These are phyloP conservation scores for Beauveria caledonica DNA, from an alignment of 2,329 filamentous ascomycete species.

Conservation along the genomic window DNA sequence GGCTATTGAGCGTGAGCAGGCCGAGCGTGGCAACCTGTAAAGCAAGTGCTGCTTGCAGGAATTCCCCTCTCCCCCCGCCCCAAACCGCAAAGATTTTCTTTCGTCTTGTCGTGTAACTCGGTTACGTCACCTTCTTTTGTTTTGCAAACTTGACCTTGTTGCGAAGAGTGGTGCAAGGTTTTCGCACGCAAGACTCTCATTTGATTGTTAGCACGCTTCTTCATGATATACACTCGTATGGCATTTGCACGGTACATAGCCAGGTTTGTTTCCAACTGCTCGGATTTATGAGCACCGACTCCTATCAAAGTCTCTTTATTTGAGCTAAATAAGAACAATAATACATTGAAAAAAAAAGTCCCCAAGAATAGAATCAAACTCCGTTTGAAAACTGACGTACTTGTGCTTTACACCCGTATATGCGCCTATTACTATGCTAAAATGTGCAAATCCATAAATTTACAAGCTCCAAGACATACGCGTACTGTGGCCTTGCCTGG, in stretches of 20 bases:
- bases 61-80: background rate
- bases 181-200: background rate
- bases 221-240: background rate
- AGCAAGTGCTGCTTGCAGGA: background rate
- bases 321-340: background rate
- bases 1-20: constrained; percentile 91
- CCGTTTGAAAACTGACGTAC: background rate
- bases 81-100: background rate
- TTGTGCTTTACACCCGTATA: background rate
- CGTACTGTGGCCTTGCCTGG: background rate
- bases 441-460: background rate
- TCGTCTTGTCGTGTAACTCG: no score
- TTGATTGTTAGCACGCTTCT: background rate
- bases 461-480: background rate
- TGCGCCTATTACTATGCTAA: background rate
- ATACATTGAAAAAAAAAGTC: background rate
- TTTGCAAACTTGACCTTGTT: background rate
- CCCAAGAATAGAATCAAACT: background rate
- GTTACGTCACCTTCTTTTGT: background rate
- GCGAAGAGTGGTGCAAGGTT: background rate
- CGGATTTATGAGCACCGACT: background rate
- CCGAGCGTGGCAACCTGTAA: constrained; percentile 71
- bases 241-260: constrained; percentile 10
- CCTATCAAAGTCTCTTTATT: background rate
- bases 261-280: background rate